Conservation (phyloP, 2,329 filamentous ascomycete genomes). For the Lasiodiplodia sp. region DNA sequence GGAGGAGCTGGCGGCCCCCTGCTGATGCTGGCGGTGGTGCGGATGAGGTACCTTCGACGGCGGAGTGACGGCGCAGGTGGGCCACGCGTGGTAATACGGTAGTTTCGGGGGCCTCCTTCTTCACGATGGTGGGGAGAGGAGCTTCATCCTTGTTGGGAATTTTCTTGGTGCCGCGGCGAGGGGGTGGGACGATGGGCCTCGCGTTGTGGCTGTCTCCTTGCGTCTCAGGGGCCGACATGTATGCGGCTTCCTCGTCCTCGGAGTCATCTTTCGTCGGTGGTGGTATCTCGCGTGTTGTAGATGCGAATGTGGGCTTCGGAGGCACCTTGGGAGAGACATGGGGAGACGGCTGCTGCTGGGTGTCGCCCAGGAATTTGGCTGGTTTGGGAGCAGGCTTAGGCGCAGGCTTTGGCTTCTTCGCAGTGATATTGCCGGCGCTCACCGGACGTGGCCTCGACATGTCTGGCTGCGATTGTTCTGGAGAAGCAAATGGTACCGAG, state of each 20-base stretch:
- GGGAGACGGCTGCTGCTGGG: neutral
- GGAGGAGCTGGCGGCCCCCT: slow-evolving; percentile 36
- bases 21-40: slow-evolving; percentile 29
- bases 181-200: slow-evolving; percentile 46
- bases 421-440: slow-evolving; percentile 21
- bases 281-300: neutral
- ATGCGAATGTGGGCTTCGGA: slow-evolving; percentile 3
- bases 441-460: slow-evolving; percentile 28
- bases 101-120: neutral
- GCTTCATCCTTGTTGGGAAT: slow-evolving; percentile 31
- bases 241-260: slow-evolving; percentile 34
- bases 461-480: neutral
- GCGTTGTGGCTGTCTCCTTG: slow-evolving; percentile 39
- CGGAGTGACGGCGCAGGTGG: slow-evolving; percentile 34
- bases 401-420: slow-evolving; percentile 39
- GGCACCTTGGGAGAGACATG: slow-evolving; percentile 13
- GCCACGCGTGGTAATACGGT: neutral
- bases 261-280: slow-evolving; percentile 2
- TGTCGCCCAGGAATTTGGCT: slow-evolving; percentile 34
- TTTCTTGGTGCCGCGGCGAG: slow-evolving; percentile 43
- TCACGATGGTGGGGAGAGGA: neutral
- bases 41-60: slow-evolving; percentile 37
- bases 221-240: slow-evolving; percentile 45
- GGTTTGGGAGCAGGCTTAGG: slow-evolving; percentile 38
- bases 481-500: slow-evolving; percentile 8